Evolutionary conservation across 306 rosid species (phyloP).

Genomic region (Acacia acuminata): DNA sequence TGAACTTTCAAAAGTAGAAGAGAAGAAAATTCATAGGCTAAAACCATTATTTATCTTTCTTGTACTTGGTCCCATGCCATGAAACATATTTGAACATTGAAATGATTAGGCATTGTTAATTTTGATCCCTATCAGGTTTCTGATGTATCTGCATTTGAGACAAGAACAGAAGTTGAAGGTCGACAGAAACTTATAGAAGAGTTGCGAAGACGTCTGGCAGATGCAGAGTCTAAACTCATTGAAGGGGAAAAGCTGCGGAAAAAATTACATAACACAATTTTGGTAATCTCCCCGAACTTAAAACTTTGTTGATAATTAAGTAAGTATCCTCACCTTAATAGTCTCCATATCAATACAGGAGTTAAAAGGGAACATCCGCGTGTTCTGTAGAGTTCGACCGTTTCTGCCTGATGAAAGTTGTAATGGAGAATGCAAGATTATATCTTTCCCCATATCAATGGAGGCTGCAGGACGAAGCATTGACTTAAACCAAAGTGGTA

Average conservation of each 20-base stretch:
- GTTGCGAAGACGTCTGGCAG: constrained; percentile 70
- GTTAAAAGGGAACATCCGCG: constrained; percentile 94
- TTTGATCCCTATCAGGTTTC: constrained; percentile 56
- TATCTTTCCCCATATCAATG: constrained; percentile 86
- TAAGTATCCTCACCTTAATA: constrained; percentile 8
- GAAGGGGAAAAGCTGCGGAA: constrained; percentile 91
- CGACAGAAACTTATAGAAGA: constrained; percentile 66
- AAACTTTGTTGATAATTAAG: constrained; percentile 4
- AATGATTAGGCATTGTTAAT: background rate
- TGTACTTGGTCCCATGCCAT: constrained; percentile 13
- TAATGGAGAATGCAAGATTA: constrained; percentile 56
- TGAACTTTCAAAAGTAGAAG: background rate
- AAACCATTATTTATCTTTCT: background rate
- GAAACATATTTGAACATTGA: background rate
- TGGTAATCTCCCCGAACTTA: constrained; percentile 55
- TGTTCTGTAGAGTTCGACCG: constrained; percentile 97
- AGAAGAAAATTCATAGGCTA: background rate
- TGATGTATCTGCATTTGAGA: constrained; percentile 73
- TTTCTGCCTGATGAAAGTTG: constrained; percentile 75
- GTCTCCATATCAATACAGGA: constrained; percentile 63
- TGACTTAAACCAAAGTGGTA: constrained; percentile 79
- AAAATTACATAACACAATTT: constrained; percentile 84
- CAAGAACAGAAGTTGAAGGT: constrained; percentile 75
- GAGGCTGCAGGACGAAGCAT: constrained; percentile 87
- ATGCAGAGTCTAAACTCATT: constrained; percentile 74